These are phyloP conservation scores for Urtica urens DNA, from an alignment of 306 rosid genomes.

Conservation along the genomic window DNA sequence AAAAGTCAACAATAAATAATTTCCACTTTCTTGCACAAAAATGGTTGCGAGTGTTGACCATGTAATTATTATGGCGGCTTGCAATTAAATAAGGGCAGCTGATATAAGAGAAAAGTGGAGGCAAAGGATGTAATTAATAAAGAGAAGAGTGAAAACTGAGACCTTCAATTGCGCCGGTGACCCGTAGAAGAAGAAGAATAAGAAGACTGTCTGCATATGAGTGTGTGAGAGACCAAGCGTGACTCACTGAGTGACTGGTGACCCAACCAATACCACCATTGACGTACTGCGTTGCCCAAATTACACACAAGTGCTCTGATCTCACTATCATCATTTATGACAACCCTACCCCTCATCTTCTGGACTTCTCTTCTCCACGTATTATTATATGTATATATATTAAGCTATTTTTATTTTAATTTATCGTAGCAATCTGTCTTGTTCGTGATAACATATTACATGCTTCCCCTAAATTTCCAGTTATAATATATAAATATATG, in stretches of 20 bases:
- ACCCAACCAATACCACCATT: background rate
- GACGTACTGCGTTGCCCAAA: constrained; percentile 6
- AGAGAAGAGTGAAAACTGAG: background rate
- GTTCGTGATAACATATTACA: no score
- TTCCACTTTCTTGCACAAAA: no score
- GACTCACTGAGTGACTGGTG: background rate
- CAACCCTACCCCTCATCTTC: background rate
- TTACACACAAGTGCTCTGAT: constrained; percentile 28
- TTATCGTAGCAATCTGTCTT: background rate
- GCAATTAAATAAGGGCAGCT: constrained; percentile 11
- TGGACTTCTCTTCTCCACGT: background rate
- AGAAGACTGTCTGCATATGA: background rate
- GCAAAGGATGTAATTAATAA: background rate
- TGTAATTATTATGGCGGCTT: constrained; percentile 10
- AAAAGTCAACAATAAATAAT: no score
- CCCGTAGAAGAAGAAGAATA: background rate
- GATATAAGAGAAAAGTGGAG: background rate
- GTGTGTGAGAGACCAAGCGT: background rate
- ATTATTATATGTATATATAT: background rate
- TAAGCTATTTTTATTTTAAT: background rate
- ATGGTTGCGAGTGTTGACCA: no score
- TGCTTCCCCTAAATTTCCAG: no score
- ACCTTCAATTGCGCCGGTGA: constrained; percentile 26
- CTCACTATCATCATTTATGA: constrained; percentile 3
- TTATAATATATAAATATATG: no score